These are phyloP conservation scores for Remersonia thermophila DNA, from an alignment of 2,329 filamentous ascomycete species.

Conservation along the genomic window DNA sequence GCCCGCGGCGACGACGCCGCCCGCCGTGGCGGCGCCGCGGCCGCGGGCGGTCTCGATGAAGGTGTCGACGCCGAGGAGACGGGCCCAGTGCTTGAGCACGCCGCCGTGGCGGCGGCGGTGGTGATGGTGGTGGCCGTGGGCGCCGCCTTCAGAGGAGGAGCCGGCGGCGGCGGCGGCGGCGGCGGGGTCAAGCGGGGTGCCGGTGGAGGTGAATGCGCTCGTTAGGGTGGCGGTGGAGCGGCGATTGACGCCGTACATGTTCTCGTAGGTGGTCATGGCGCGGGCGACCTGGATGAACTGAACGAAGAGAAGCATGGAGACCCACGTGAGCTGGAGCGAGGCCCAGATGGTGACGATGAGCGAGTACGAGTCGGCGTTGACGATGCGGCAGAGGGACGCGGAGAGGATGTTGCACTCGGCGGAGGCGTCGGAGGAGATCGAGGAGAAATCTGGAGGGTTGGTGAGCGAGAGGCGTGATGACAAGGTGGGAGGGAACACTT, in stretches of 20 bases:
- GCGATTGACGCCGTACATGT: slow-evolving; percentile 71
- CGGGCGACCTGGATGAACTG: slow-evolving; percentile 86
- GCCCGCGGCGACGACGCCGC: slow-evolving; percentile 54
- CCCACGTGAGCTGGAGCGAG: slow-evolving; percentile 79
- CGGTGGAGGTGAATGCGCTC: slow-evolving; percentile 67
- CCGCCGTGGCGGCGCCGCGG: slow-evolving; percentile 55
- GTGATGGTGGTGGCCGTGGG: slow-evolving; percentile 27
- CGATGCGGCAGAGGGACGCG: slow-evolving; percentile 58
- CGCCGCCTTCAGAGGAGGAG: slow-evolving; percentile 44
- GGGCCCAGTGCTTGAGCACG: slow-evolving; percentile 67
- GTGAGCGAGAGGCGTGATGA: no score
- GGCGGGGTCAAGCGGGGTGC: slow-evolving; percentile 54
- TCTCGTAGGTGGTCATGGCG: slow-evolving; percentile 92
- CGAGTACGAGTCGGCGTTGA: slow-evolving; percentile 75
- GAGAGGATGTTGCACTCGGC: slow-evolving; percentile 62
- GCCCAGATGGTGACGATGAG: slow-evolving; percentile 70
- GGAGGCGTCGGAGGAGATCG: slow-evolving; percentile 39
- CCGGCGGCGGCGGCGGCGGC: slow-evolving; percentile 48
- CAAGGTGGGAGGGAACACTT: slow-evolving; percentile 3
- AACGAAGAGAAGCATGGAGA: slow-evolving; percentile 91
- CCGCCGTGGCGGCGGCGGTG: slow-evolving; percentile 39
- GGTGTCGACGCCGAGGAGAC: slow-evolving; percentile 78
- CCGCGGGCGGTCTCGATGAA: slow-evolving; percentile 90
- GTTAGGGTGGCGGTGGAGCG: slow-evolving; percentile 45
- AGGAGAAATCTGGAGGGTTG: slow-evolving; percentile 46